Evolutionary conservation across 768 basidiomycete genomes (phyloP).

Genomic region (Gelatoporia subvermispora): DNA sequence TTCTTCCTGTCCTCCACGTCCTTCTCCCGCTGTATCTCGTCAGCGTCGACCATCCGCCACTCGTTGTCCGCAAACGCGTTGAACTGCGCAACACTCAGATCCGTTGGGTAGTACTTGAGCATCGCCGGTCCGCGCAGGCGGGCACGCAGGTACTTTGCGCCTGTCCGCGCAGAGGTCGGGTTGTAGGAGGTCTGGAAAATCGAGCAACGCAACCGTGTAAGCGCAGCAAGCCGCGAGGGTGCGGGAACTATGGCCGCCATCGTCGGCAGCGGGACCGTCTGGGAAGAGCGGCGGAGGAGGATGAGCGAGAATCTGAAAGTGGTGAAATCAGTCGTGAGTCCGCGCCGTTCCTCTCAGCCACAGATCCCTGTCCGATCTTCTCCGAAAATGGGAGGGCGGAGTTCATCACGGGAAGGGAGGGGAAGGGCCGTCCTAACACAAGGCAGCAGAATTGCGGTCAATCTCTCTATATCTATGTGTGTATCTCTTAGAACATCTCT

Average conservation of each 20-base stretch:
- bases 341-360: too few species aligned
- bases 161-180: constrained; percentile 74
- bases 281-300: too few species aligned
- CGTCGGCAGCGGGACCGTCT: neutral
- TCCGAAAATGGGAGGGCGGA: too few species aligned
- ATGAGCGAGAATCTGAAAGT: too few species aligned
- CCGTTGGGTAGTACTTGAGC: constrained; percentile 73
- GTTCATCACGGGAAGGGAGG: too few species aligned
- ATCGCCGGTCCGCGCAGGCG: constrained; percentile 83
- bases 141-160: constrained; percentile 83
- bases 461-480: too few species aligned
- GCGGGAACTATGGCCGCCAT: constrained; percentile 31
- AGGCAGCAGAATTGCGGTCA: too few species aligned
- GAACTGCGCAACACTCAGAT: constrained; percentile 51
- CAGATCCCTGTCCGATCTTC: too few species aligned
- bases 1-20: constrained; percentile 65
- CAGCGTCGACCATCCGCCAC: constrained; percentile 50
- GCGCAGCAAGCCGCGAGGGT: constrained; percentile 50
- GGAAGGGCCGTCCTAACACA: too few species aligned
- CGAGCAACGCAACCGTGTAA: constrained; percentile 58
- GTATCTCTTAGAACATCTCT: too few species aligned
- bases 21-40: constrained; percentile 56
- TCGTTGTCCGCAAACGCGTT: constrained; percentile 32
- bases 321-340: too few species aligned
- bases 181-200: constrained; percentile 91